A percentile compares a stretch with the other conserved stretches of the same genome.
Conservation (phyloP, 2,329 filamentous ascomycete genomes). For the Hymenoscyphus fraxineus region DNA sequence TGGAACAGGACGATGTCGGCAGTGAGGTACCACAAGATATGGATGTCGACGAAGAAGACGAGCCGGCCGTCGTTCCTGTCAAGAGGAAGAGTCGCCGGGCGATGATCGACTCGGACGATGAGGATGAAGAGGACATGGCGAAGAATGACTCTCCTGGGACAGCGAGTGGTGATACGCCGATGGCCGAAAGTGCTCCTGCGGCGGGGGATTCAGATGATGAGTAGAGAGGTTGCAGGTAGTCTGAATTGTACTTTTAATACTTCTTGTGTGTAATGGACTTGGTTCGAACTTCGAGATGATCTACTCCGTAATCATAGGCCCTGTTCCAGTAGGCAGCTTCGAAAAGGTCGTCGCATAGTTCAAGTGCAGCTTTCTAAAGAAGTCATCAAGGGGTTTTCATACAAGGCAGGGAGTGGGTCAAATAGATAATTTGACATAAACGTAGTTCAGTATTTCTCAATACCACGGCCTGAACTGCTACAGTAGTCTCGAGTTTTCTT, state of each 20-base stretch:
- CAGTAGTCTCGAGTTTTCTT: neutral
- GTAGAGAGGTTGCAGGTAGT: slow-evolving; percentile 10
- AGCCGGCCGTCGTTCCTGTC: slow-evolving; percentile 21
- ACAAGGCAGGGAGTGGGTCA: neutral
- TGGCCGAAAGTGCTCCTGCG: slow-evolving; percentile 24
- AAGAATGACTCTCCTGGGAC: slow-evolving; percentile 28
- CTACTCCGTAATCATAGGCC: neutral
- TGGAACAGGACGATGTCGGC: slow-evolving; percentile 25
- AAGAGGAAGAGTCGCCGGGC: slow-evolving; percentile 28
- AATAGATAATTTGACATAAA: neutral
- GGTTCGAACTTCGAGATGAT: neutral
- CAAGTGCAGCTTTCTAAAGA: neutral
- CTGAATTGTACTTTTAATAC: neutral
- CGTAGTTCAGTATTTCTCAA: neutral
- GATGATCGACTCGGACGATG: slow-evolving; percentile 32
- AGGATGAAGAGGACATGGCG: slow-evolving; percentile 29
- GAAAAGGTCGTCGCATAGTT: neutral
- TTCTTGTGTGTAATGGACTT: neutral
- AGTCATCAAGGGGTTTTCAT: neutral
- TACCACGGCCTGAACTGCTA: neutral
- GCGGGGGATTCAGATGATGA: slow-evolving; percentile 26
- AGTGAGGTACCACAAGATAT: slow-evolving; percentile 20
- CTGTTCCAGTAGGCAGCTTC: neutral
- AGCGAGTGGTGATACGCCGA: slow-evolving; percentile 32
- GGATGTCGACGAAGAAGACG: slow-evolving; percentile 21